phyloP scores from a whole-genome alignment of 352 stramenopile species.

The Pythium oligandrum region DNA sequence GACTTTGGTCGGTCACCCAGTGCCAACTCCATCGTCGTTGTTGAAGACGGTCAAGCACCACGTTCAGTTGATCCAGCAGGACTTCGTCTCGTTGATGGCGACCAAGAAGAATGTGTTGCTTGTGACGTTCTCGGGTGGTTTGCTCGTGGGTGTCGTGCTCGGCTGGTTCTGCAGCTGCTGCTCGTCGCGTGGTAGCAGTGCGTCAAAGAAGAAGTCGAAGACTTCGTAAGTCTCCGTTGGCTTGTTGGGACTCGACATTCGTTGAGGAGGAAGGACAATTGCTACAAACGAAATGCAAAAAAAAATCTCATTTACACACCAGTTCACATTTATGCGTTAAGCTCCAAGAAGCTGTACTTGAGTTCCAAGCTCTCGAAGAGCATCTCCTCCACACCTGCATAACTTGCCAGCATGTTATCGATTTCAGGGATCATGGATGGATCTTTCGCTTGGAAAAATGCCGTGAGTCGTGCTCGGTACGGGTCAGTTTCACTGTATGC shows the following conservation, averaged over 20 bases:
- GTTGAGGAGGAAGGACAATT: too few relatives aligned
- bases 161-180: slow-evolving; percentile 70
- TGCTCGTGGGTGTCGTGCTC: slow-evolving; percentile 62
- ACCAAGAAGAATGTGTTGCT: slow-evolving; percentile 85
- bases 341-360: slow-evolving; percentile 77
- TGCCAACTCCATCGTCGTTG: slow-evolving; percentile 28
- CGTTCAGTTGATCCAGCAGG: slow-evolving; percentile 40
- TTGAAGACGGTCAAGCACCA: slow-evolving; percentile 37
- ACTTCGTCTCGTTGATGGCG: slow-evolving; percentile 60
- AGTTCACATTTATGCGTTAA: slow-evolving; percentile 9
- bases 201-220: slow-evolving; percentile 41
- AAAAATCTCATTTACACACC: too few relatives aligned
- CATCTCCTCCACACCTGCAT: slow-evolving; percentile 63
- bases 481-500: slow-evolving; percentile 16
- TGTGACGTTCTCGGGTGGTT: slow-evolving; percentile 60
- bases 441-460: slow-evolving; percentile 64
- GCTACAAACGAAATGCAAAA: too few relatives aligned
- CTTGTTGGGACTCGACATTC: neutral
- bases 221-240: slow-evolving; percentile 33
- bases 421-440: slow-evolving; percentile 58
- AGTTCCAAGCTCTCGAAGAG: slow-evolving; percentile 80
- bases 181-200: slow-evolving; percentile 36
- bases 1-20: slow-evolving; percentile 25
- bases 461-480: slow-evolving; percentile 43
- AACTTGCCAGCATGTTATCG: slow-evolving; percentile 74